These are phyloP conservation scores for Metarhizium album DNA, from an alignment of 2,329 filamentous ascomycete genomes.

Conservation along the genomic window DNA sequence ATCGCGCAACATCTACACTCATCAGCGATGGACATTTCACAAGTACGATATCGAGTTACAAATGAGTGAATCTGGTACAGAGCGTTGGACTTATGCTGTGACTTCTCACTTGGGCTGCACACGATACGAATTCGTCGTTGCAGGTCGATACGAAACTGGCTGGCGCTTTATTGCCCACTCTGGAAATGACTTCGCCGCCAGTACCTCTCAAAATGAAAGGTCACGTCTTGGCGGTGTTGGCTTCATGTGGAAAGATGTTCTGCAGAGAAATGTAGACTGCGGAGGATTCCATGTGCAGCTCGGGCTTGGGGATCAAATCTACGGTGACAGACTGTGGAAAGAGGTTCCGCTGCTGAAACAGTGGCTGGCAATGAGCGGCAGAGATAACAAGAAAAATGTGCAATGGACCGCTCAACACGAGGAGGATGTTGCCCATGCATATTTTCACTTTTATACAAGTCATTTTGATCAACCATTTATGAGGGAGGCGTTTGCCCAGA, in stretches of 20 bases:
- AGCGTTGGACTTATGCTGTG: constrained; percentile 95
- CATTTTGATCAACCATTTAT: constrained; percentile 96
- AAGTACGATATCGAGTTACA: constrained; percentile 83
- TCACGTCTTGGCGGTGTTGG: constrained; percentile 78
- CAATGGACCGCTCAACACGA: constrained; percentile 91
- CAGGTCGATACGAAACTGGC: constrained; percentile 76
- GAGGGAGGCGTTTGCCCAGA: constrained; percentile 92
- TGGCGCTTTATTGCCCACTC: constrained; percentile 97
- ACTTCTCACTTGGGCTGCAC: constrained; percentile 95
- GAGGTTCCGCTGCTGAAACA: constrained; percentile 89
- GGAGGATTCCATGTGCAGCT: constrained; percentile 93
- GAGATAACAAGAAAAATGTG: constrained; percentile 83
- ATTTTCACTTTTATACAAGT: constrained; percentile 98
- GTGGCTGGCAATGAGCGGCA: constrained; percentile 86
- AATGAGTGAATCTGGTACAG: constrained; percentile 74
- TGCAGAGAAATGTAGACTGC: constrained; percentile 94
- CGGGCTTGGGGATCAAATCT: constrained; percentile 88
- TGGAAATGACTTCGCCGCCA: constrained; percentile 87
- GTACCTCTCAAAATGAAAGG: constrained; percentile 77
- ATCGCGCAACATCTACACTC: constrained; percentile 70
- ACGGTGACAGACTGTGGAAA: constrained; percentile 91
- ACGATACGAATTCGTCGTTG: constrained; percentile 94
- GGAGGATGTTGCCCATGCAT: constrained; percentile 90
- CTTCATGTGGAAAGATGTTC: constrained; percentile 98
- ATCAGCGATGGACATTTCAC: constrained; percentile 93